Percentiles rank a stretch among this genome's conserved stretches.
Conservation (phyloP, 192 early-diverging fungal genomes). For the Phycomyces nitens region DNA sequence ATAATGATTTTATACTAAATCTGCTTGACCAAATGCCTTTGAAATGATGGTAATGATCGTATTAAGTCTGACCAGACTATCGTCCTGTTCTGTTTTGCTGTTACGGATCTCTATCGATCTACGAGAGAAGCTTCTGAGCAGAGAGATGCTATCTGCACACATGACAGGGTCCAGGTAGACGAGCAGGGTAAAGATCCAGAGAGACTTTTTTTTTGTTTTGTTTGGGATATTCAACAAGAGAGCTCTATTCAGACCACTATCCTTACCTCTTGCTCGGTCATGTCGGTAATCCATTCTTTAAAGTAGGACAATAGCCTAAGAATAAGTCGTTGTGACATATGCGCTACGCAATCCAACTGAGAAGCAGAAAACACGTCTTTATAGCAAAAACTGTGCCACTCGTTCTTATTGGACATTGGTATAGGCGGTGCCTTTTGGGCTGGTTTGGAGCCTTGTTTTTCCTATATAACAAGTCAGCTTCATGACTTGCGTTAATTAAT, state of each 20-base stretch:
- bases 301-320: background rate
- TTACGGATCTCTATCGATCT: slow-evolving; percentile 38
- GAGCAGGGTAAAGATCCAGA: slow-evolving; percentile 40
- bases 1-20: slow-evolving; percentile 15
- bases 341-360: background rate
- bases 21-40: slow-evolving; percentile 37
- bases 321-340: slow-evolving; percentile 8
- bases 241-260: background rate
- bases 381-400: background rate
- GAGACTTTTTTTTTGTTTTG: too few relatives aligned
- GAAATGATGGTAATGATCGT: slow-evolving; percentile 47
- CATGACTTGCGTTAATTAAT: too few relatives aligned
- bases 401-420: background rate
- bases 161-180: slow-evolving; percentile 43
- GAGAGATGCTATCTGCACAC: slow-evolving; percentile 36
- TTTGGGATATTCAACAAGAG: background rate
- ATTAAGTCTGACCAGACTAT: slow-evolving; percentile 34
- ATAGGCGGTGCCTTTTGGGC: background rate
- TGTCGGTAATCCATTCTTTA: slow-evolving; percentile 14
- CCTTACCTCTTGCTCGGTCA: slow-evolving; percentile 4
- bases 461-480: background rate
- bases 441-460: background rate
- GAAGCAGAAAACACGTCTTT: background rate
- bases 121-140: slow-evolving; percentile 39
- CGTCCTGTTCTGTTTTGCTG: slow-evolving; percentile 22